Conservation (phyloP, 2,329 filamentous ascomycete genomes). For the Colletotrichum eremochloae region DNA sequence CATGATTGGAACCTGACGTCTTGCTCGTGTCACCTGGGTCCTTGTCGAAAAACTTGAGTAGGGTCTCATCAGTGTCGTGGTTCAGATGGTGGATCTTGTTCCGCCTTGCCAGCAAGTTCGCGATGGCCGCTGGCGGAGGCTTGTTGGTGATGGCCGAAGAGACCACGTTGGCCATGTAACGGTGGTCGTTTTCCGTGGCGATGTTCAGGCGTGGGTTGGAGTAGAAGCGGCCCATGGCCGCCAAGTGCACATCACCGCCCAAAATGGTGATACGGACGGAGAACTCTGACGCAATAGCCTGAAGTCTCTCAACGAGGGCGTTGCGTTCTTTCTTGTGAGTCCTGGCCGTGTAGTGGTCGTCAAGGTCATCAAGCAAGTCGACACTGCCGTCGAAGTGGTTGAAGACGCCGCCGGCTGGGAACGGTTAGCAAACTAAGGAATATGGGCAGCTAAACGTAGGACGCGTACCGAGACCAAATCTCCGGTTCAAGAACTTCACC, state of each 20-base stretch:
- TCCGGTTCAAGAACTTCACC: slow-evolving; percentile 89
- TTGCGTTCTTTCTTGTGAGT: slow-evolving; percentile 93
- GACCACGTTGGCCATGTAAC: slow-evolving; percentile 95
- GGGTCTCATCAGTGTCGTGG: slow-evolving; percentile 86
- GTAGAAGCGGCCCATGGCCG: slow-evolving; percentile 94
- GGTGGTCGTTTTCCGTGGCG: slow-evolving; percentile 83
- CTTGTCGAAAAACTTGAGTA: slow-evolving; percentile 91
- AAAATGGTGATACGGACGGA: slow-evolving; percentile 93
- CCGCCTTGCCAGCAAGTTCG: slow-evolving; percentile 89
- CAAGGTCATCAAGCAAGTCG: slow-evolving; percentile 91
- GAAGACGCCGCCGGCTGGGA: slow-evolving; percentile 80
- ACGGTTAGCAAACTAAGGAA: slow-evolving; percentile 33
- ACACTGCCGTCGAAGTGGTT: slow-evolving; percentile 95
- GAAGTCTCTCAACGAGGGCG: slow-evolving; percentile 82
- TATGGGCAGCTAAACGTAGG: too few relatives aligned
- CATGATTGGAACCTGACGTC: slow-evolving; percentile 80
- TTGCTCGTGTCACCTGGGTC: slow-evolving; percentile 86
- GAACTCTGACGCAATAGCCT: slow-evolving; percentile 86
- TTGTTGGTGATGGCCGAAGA: slow-evolving; percentile 97
- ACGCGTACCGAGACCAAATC: slow-evolving; percentile 78
- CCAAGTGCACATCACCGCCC: slow-evolving; percentile 93
- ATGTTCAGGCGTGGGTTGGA: slow-evolving; percentile 85
- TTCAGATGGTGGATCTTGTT: slow-evolving; percentile 85
- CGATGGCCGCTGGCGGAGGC: slow-evolving; percentile 87
- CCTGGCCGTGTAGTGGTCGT: slow-evolving; percentile 95